phyloP scores from a whole-genome alignment of 176 grass and related monocot genomes.

The Raddia guianensis region DNA sequence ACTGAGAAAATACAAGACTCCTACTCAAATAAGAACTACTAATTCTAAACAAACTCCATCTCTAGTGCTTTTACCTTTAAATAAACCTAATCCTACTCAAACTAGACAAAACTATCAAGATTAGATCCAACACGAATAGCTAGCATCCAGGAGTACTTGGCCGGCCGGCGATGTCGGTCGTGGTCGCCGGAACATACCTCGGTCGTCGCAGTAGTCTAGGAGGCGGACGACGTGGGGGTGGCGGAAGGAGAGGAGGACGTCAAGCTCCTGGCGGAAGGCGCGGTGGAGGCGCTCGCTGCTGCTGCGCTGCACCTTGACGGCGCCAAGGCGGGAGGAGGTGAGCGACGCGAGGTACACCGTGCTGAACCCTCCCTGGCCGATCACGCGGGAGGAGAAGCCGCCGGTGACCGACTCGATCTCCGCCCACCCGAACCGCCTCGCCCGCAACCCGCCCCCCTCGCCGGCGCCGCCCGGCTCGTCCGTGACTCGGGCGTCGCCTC shows the following conservation, averaged over 20 bases:
- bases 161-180: too few relatives aligned
- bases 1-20: too few relatives aligned
- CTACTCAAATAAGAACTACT: too few relatives aligned
- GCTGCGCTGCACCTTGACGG: conserved; percentile 66
- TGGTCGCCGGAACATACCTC: conserved; percentile 38
- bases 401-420: conserved; percentile 61
- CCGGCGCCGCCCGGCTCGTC: conserved; percentile 40
- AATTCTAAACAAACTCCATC: too few relatives aligned
- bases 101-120: too few relatives aligned
- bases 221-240: conserved; percentile 73
- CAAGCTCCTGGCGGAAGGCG: conserved; percentile 64
- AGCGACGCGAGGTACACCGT: conserved; percentile 70
- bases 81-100: too few relatives aligned
- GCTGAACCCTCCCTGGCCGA: conserved; percentile 83
- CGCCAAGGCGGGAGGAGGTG: conserved; percentile 55
- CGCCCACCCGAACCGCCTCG: conserved; percentile 43
- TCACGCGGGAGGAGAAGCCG: conserved; percentile 66
- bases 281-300: conserved; percentile 70
- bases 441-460: background rate
- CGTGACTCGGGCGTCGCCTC: conserved; percentile 43
- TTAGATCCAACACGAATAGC: too few relatives aligned
- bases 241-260: conserved; percentile 51
- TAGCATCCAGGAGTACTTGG: too few relatives aligned
- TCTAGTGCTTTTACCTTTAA: too few relatives aligned
- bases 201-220: conserved; percentile 69